phyloP scores from a whole-genome alignment of 352 stramenopile species.

The Globisporangium paddicum region DNA sequence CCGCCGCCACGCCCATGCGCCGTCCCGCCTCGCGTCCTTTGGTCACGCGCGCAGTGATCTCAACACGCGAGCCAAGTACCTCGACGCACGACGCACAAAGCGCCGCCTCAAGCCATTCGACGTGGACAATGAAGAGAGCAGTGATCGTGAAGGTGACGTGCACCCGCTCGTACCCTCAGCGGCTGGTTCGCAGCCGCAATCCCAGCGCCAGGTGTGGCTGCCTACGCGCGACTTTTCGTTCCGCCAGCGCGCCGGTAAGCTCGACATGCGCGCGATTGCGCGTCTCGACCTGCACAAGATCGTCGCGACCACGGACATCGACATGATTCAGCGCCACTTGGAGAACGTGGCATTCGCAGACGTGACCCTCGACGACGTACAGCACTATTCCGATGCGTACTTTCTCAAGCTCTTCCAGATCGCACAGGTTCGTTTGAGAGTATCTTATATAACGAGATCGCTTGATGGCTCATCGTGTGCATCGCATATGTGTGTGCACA shows the following conservation, averaged over 20 bases:
- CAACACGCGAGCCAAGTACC: conserved; percentile 16
- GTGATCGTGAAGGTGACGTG: neutral
- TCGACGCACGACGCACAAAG: conserved; percentile 18
- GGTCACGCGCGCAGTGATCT: conserved; percentile 5
- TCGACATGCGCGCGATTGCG: conserved; percentile 68
- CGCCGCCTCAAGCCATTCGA: conserved; percentile 16
- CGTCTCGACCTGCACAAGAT: conserved; percentile 69
- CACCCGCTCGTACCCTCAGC: neutral
- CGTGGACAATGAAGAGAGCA: conserved; percentile 11
- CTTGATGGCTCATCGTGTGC: neutral
- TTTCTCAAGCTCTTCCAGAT: conserved; percentile 88
- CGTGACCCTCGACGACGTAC: conserved; percentile 75
- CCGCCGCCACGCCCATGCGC: neutral
- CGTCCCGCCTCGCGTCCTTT: neutral
- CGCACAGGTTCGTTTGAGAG: conserved; percentile 39
- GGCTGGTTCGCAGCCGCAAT: neutral
- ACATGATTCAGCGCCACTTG: conserved; percentile 65
- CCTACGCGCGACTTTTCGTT: conserved; percentile 73
- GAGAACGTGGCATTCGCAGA: conserved; percentile 82
- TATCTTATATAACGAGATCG: neutral
- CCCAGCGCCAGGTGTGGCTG: conserved; percentile 52
- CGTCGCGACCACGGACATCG: conserved; percentile 69
- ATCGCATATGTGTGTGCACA: neutral
- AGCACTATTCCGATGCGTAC: conserved; percentile 82
- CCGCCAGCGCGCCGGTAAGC: conserved; percentile 62